Conservation (phyloP, 176 grass and related monocot genomes). For the Sorghum bicolor region Sorghum_bicolor_NCBIv3 NC_012876.2:60255001-60255500, state of each 20-base stretch:
- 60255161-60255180: neutral
- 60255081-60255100: neutral
- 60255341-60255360: neutral
- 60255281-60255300: too few species aligned
- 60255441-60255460: neutral
- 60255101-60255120: neutral
- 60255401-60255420: too few species aligned
- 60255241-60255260: neutral
- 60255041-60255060: neutral
- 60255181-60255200: neutral
- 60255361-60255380: neutral
- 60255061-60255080: neutral
- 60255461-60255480: neutral
- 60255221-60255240: neutral
- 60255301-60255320: neutral
- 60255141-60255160: neutral
- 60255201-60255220: neutral
- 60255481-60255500: neutral
- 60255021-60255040: neutral
- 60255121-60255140: neutral
- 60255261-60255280: too few species aligned
- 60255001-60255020: neutral
- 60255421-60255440: neutral
- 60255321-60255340: neutral
- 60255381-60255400: neutral